Evolutionary conservation across 2,329 filamentous ascomycete genomes (phyloP), one percentile per base, ranked within the genome.

Genomic region (Aspergillus tubingensis): DNA sequence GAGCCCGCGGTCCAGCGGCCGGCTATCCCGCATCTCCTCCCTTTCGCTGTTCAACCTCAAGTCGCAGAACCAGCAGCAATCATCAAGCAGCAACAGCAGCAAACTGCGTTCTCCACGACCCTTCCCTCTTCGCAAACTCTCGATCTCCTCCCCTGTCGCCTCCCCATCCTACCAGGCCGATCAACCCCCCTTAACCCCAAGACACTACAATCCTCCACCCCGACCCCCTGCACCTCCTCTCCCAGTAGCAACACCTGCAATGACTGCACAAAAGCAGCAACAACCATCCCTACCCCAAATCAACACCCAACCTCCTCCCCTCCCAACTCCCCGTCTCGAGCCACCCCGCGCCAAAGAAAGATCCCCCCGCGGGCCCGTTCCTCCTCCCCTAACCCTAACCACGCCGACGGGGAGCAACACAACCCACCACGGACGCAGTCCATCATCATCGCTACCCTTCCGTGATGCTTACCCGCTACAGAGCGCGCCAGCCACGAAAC

Each of bases 151-250:
- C 7, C 85, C 85, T 1, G 74, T 86, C 41, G 72, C 72, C 32
- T 80, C 79, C 1, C 79, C 80, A 43, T 76, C 81, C 51, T 82
- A 82, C 61, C 74, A 79, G 13, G 79, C 81, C 21, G 79, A 76
- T n/a, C 79, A 83, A n/a, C 82, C 84, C 2, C 79, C 85, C 1
- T 76, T 87, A 3, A 85, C 84, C 2, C 85, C 85, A 8, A 79
- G 84, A 44, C 76, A 81, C 63, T 86, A 86, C 72, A 81, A 81
- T 50, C 83, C 83, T 50, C 83, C 83, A 0, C 23, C 47, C 15
- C 47, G 25, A 30, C 47, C 47, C 27, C 47, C 47, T 43, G 6
- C 30, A 8, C 47, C 47, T 27, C 47, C 47, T 17, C 25, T 30
- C 23, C 41, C 41, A 23, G 19, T 21, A 44, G 41, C 41, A 44